Evolutionary conservation across 169 alveolate species (phyloP), one percentile per base, ranked within the genome.

Genomic region (Plasmodium gaboni): DNA sequence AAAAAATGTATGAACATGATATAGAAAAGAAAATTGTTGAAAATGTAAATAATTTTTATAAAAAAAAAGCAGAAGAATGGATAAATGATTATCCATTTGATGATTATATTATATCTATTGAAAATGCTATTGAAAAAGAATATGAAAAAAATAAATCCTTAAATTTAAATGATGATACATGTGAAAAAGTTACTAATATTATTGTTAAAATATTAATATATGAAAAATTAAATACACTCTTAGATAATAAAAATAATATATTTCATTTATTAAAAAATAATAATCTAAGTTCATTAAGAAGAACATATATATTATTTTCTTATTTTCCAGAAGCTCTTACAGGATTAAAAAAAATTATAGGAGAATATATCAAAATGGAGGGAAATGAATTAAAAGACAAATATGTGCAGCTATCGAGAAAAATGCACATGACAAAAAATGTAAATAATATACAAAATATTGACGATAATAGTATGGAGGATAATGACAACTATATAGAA

Each of bases 91-190:
- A 73, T 19, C 53, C 80, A 8, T 87, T 92, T 68, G 72, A 72
- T 50, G 92, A 74, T 51, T 92, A 92, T 72, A 73, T 92, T 68
- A 68, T 69, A 12, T 92, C 87, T 42, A 88, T 92, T 67, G 93
- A 78, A 78, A 78, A 57, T 64, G 46, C 89, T 4, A 64, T 78
- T 48, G 78, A 78, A 78, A 78, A 64, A 78, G 89, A 78, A 65
- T 78, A 38, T 64, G 61, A 78, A 64, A 78, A 78, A 32, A 78
- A 78, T 69, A 78, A 78, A 50, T 64, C 60, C 8, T 65, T 78
- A 64, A 67, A 46, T 50, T 22, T 78, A 69, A 78, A 64, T 53
- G 78, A 78, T 26, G 89, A 78, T 22, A 78, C 89, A 24, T 78
- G 89, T 59, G 89, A 78, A 65, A 78, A 57, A 69, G 69, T 78